These are phyloP conservation scores for Candida orba DNA, from an alignment of 805 yeast species.

Conservation along the genomic window DNA sequence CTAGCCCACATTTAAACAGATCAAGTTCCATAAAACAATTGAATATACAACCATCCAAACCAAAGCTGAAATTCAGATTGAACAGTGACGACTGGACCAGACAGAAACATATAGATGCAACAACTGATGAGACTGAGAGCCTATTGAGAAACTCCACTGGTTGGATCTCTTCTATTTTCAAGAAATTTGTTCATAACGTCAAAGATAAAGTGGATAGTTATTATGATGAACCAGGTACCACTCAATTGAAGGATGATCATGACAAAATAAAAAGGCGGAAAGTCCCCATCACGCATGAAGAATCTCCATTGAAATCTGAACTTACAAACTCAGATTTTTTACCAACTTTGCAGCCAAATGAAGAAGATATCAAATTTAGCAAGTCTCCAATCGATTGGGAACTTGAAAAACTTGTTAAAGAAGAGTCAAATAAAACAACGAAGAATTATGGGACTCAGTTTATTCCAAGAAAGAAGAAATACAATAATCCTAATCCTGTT, in stretches of 20 bases:
- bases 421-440: background rate
- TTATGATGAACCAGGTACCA: background rate
- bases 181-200: background rate
- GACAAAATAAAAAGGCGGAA: slow-evolving; percentile 10
- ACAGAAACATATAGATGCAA: slow-evolving; percentile 10
- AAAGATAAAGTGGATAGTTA: background rate
- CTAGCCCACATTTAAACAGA: slow-evolving; percentile 5
- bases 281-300: background rate
- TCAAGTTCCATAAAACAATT: background rate
- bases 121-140: slow-evolving; percentile 11
- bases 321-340: slow-evolving; percentile 7
- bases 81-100: slow-evolving; percentile 12
- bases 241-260: slow-evolving; percentile 3
- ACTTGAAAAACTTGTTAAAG: slow-evolving; percentile 1
- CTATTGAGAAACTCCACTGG: background rate
- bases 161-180: background rate
- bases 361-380: slow-evolving; percentile 14
- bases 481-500: slow-evolving; percentile 13
- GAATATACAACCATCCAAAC: background rate
- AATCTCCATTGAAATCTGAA: slow-evolving; percentile 8
- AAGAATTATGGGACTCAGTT: slow-evolving; percentile 32
- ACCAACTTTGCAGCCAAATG: slow-evolving; percentile 10
- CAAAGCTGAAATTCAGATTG: background rate
- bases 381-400: slow-evolving; percentile 21
- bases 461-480: slow-evolving; percentile 16